A percentile compares a stretch with the other conserved stretches of the same genome.
These are phyloP conservation scores for Protea cynaroides DNA, from an alignment of 164 flowering plant genomes.

Conservation along the genomic window DNA sequence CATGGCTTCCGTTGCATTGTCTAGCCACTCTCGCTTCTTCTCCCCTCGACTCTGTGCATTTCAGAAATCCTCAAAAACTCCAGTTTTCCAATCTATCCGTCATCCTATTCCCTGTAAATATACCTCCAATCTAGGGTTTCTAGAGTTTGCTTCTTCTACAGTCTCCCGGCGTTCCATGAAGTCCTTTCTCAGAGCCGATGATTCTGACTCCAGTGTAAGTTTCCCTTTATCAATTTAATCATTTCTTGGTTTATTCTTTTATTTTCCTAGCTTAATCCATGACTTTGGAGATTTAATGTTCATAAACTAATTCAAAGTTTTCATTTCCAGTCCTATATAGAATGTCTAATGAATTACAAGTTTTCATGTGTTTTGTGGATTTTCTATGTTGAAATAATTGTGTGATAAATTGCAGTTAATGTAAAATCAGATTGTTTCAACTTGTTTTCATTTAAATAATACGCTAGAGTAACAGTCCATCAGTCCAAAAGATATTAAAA, in stretches of 20 bases:
- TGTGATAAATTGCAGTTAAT: background rate
- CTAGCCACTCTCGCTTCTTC: conserved; percentile 6
- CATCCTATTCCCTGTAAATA: conserved; percentile 3
- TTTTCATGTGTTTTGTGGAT: background rate
- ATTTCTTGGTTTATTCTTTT: background rate
- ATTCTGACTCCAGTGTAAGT: conserved; percentile 17
- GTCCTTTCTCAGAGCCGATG: conserved; percentile 2
- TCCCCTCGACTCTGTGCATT: conserved; percentile 5
- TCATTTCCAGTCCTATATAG: background rate
- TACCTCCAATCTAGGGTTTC: conserved; percentile 9
- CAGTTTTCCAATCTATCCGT: background rate
- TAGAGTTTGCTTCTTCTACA: background rate
- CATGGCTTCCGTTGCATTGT: conserved; percentile 17
- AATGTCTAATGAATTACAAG: background rate
- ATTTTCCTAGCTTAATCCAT: background rate
- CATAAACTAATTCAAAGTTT: background rate
- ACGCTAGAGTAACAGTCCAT: too few relatives aligned
- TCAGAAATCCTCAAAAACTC: conserved; percentile 10
- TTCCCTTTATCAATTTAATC: background rate
- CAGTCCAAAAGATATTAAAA: too few relatives aligned
- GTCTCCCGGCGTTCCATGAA: conserved; percentile 10
- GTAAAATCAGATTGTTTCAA: background rate
- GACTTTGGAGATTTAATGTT: background rate
- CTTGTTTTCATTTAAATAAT: too few relatives aligned
- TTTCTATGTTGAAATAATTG: background rate